These are phyloP conservation scores for Creolimax fragrantissima DNA, from an alignment of 78 protist genomes.

Conservation along the genomic window DNA sequence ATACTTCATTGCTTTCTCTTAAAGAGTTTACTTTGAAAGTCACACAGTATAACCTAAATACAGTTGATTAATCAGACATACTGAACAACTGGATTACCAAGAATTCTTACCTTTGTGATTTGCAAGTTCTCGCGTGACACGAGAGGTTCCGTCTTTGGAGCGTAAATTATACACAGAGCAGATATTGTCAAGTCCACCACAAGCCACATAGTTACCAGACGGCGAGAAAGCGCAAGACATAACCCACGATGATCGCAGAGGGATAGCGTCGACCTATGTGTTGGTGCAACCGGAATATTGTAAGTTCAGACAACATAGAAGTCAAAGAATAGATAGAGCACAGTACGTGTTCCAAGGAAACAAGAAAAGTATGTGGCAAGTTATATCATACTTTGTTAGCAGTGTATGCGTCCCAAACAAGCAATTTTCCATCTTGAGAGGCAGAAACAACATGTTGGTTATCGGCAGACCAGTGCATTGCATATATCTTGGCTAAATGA, in stretches of 20 bases:
- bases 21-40: too few relatives aligned
- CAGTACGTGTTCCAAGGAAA: too few relatives aligned
- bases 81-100: too few relatives aligned
- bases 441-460: slow-evolving; percentile 67
- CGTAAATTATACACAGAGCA: slow-evolving; percentile 79
- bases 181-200: slow-evolving; percentile 95
- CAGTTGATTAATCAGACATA: too few relatives aligned
- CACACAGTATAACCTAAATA: too few relatives aligned
- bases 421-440: slow-evolving; percentile 89
- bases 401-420: slow-evolving; percentile 87
- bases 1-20: too few relatives aligned
- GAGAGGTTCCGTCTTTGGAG: slow-evolving; percentile 47
- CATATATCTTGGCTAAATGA: slow-evolving; percentile 87
- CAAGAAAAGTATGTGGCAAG: too few relatives aligned
- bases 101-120: slow-evolving; percentile 69
- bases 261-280: not conserved
- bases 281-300: too few relatives aligned
- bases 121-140: slow-evolving; percentile 62
- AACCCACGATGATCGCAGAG: slow-evolving; percentile 82
- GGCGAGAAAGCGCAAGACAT: slow-evolving; percentile 96
- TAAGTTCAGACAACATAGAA: too few relatives aligned
- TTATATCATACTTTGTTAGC: slow-evolving; percentile 41
- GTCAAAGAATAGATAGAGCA: too few relatives aligned
- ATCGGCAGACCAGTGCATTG: slow-evolving; percentile 88
- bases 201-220: slow-evolving; percentile 79